A percentile compares a stretch with the other conserved stretches of the same genome.
Evolutionary conservation across 306 rosid species (phyloP).

Genomic region (Inga leiocalycina): DNA sequence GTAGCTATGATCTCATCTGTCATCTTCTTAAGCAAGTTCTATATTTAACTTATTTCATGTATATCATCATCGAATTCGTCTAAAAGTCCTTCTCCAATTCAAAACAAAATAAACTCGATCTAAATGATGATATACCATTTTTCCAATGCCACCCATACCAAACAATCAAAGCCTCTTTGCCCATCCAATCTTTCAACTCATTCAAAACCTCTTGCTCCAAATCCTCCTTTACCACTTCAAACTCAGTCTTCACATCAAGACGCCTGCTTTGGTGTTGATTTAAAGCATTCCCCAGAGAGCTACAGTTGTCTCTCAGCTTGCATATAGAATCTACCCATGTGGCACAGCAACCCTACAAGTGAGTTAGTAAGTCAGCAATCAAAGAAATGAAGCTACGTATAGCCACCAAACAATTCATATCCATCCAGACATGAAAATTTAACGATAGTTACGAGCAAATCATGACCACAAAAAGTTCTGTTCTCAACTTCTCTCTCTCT

Average conservation of each 20-base stretch:
- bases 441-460: background rate
- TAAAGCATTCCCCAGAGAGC: no score
- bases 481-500: background rate
- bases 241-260: no score
- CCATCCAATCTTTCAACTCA: background rate
- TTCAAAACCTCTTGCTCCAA: background rate
- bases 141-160: background rate
- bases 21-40: background rate
- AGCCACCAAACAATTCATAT: no score
- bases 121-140: background rate
- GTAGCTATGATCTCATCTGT: no score
- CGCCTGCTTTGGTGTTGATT: no score
- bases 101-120: no score
- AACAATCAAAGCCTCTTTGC: background rate
- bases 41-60: background rate
- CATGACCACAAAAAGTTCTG: background rate
- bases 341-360: background rate
- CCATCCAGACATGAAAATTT: background rate
- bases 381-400: no score
- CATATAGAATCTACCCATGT: no score
- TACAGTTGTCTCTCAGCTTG: no score
- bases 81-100: no score
- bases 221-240: background rate
- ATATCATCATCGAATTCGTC: background rate
- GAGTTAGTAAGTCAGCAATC: background rate